phyloP scores from a whole-genome alignment of 2,329 filamentous ascomycete genomes.

The Xylariaceae sp. region DNA sequence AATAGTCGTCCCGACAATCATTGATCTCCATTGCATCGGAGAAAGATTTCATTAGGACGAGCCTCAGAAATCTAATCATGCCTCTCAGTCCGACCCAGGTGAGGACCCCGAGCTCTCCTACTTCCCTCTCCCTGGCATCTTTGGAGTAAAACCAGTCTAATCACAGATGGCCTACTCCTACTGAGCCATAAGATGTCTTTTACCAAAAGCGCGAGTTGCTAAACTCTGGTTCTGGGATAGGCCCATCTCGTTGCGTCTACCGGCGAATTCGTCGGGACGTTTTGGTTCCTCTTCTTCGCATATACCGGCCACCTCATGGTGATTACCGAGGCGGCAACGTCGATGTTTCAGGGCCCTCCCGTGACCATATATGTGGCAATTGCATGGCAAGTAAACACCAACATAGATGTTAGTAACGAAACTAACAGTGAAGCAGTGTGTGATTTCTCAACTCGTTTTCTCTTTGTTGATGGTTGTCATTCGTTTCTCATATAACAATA shows the following conservation, averaged over 20 bases:
- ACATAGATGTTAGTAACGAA: not conserved
- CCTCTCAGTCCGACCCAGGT: not conserved
- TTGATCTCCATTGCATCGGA: not conserved
- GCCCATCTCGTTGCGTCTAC: constrained; percentile 34
- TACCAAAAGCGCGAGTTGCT: not conserved
- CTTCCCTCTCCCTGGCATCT: not conserved
- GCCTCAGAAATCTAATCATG: not conserved
- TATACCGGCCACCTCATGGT: constrained; percentile 35
- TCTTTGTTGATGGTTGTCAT: not conserved
- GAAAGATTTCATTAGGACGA: not conserved
- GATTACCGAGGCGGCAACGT: constrained; percentile 17
- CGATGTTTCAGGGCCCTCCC: constrained; percentile 21
- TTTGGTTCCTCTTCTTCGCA: constrained; percentile 40
- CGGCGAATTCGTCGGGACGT: constrained; percentile 41
- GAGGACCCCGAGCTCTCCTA: not conserved
- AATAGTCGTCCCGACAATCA: not conserved
- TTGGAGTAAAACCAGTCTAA: not conserved
- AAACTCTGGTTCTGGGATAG: constrained; percentile 26
- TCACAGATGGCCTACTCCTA: not conserved
- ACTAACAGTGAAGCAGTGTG: constrained; percentile 10
- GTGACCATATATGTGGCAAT: constrained; percentile 37
- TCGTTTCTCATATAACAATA: not conserved
- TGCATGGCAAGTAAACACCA: constrained; percentile 28
- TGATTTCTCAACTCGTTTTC: not conserved
- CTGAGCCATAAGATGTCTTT: not conserved